These are phyloP conservation scores for Clitopilus hobsonii DNA, from an alignment of 768 basidiomycete genomes.

Conservation along the genomic window DNA sequence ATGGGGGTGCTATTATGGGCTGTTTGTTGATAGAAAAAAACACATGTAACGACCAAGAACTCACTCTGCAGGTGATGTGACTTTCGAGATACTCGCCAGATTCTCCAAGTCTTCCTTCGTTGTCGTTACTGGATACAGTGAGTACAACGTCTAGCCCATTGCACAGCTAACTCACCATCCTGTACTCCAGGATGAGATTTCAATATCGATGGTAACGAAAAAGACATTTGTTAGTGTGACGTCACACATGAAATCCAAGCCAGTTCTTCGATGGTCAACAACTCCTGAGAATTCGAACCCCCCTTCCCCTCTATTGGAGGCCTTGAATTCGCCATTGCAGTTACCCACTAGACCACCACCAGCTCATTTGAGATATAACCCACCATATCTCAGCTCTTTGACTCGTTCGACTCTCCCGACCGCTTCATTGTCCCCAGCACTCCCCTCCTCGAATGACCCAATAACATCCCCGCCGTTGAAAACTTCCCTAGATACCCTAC, in stretches of 20 bases:
- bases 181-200: neutral
- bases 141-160: neutral
- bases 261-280: neutral
- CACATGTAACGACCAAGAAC: slow-evolving; percentile 16
- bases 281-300: neutral
- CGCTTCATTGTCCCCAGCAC: slow-evolving; percentile 45
- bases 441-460: neutral
- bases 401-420: slow-evolving; percentile 62
- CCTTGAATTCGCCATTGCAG: neutral
- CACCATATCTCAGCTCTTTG: slow-evolving; percentile 49
- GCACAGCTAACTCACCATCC: neutral
- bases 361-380: slow-evolving; percentile 29
- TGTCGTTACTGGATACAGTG: slow-evolving; percentile 39
- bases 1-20: slow-evolving; percentile 58
- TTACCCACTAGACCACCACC: slow-evolving; percentile 32
- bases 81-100: slow-evolving; percentile 43
- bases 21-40: neutral
- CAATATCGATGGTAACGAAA: slow-evolving; percentile 1
- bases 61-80: slow-evolving; percentile 64
- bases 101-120: slow-evolving; percentile 49
- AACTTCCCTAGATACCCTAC: slow-evolving; percentile 53
- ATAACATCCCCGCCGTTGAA: slow-evolving; percentile 7
- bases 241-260: slow-evolving; percentile 1
- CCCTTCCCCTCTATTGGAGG: slow-evolving; percentile 1
- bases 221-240: neutral